phyloP scores from a whole-genome alignment of 257 asterid species.

The Linderniella brevidens region DNA sequence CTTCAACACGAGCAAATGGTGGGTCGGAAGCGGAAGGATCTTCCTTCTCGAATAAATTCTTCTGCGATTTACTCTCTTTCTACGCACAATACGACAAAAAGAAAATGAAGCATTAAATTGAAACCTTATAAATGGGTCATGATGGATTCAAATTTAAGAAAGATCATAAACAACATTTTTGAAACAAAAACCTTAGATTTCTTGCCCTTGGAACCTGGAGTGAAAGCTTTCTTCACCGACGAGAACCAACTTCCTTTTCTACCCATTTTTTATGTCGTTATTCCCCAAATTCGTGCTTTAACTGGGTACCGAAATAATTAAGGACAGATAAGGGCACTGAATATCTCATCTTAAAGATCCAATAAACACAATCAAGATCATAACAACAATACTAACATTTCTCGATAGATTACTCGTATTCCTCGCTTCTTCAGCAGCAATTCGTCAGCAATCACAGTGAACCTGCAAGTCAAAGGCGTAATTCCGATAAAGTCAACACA shows the following conservation, averaged over 20 bases:
- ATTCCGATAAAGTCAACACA: no score
- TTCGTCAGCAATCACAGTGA: no score
- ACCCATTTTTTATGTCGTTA: slow-evolving; percentile 46
- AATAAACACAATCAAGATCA: no score
- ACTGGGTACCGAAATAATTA: no score
- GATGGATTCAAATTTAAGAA: background rate
- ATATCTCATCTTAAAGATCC: no score
- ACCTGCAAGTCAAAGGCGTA: no score
- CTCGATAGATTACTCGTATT: no score
- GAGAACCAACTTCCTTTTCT: slow-evolving; percentile 86
- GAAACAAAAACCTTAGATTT: slow-evolving; percentile 27
- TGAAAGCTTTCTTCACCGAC: slow-evolving; percentile 74
- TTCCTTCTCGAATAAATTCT: slow-evolving; percentile 34
- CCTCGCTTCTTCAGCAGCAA: no score
- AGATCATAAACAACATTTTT: background rate
- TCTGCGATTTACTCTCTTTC: slow-evolving; percentile 33
- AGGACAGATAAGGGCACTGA: no score
- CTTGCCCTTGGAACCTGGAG: slow-evolving; percentile 50
- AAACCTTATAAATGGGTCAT: slow-evolving; percentile 2
- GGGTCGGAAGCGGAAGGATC: slow-evolving; percentile 22
- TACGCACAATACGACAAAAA: slow-evolving; percentile 15
- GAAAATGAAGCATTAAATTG: background rate
- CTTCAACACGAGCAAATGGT: slow-evolving; percentile 26
- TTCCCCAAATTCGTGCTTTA: slow-evolving; percentile 19
- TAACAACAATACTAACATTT: no score